Percentiles rank a stretch among this genome's conserved stretches.
Conservation (phyloP, 73 alveolate species). For the Paramecium sonneborni region DNA sequence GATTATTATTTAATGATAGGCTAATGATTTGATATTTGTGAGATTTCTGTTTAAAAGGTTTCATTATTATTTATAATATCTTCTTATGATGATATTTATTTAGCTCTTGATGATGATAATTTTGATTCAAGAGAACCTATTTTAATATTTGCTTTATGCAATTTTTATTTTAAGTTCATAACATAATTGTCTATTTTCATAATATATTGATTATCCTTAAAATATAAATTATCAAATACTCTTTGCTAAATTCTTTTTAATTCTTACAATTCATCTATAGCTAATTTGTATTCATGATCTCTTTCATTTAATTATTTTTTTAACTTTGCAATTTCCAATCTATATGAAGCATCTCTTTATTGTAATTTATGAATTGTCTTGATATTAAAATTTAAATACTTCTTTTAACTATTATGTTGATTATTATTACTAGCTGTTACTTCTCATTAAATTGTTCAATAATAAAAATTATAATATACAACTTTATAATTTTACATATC, state of each 20-base stretch:
- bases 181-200: neutral
- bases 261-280: neutral
- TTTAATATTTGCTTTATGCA: neutral
- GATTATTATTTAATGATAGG: neutral
- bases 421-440: conserved; percentile 50
- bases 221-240: neutral
- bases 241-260: neutral
- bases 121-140: neutral
- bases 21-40: neutral
- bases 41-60: neutral
- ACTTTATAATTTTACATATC: neutral
- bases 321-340: neutral
- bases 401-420: neutral
- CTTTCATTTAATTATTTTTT: neutral
- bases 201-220: conserved; percentile 20
- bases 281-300: neutral
- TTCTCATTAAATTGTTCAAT: neutral
- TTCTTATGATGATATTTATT: neutral
- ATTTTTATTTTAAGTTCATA: neutral
- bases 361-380: conserved; percentile 18
- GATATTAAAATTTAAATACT: neutral
- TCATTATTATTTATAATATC: neutral
- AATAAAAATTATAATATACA: neutral
- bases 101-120: neutral
- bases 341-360: neutral